These are phyloP conservation scores for Amauroascus verrucosus DNA, from an alignment of 2,329 filamentous ascomycete species.

Conservation along the genomic window DNA sequence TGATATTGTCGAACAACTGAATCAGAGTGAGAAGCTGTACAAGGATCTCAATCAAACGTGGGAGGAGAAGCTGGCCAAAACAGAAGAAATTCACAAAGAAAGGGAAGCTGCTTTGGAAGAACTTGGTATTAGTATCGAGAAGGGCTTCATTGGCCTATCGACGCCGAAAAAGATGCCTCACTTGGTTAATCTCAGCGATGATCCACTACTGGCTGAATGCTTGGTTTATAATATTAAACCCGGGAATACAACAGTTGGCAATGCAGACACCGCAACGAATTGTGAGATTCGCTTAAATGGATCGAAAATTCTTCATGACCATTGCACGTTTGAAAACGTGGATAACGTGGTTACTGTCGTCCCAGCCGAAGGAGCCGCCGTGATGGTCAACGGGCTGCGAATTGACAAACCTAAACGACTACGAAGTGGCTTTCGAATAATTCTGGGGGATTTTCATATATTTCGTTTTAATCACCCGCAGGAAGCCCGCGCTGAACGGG, in stretches of 20 bases:
- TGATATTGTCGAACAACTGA: constrained; percentile 92
- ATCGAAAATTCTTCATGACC: constrained; percentile 80
- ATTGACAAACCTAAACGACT: constrained; percentile 77
- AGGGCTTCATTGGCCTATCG: constrained; percentile 87
- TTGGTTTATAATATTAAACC: constrained; percentile 97
- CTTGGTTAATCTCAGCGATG: constrained; percentile 93
- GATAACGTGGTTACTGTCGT: constrained; percentile 89
- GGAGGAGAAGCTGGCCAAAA: constrained; percentile 93
- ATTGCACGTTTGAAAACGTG: constrained; percentile 87
- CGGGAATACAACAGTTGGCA: constrained; percentile 85
- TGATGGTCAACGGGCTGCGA: constrained; percentile 94
- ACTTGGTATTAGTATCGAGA: constrained; percentile 96
- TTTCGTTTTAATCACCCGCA: constrained; percentile 93
- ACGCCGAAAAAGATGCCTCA: constrained; percentile 99
- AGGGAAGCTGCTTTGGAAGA: constrained; percentile 90
- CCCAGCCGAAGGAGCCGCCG: constrained; percentile 79
- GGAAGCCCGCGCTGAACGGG: constrained; percentile 85
- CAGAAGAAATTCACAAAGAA: constrained; percentile 95
- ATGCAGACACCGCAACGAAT: constrained; percentile 72
- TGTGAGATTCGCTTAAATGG: constrained; percentile 91
- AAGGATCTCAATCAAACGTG: constrained; percentile 96
- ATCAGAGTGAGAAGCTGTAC: constrained; percentile 91
- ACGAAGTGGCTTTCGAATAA: constrained; percentile 86
- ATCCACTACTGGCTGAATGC: constrained; percentile 87
- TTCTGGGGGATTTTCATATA: constrained; percentile 95